Conservation (phyloP, 2,329 filamentous ascomycete genomes). For the Myotisia sp. region DNA sequence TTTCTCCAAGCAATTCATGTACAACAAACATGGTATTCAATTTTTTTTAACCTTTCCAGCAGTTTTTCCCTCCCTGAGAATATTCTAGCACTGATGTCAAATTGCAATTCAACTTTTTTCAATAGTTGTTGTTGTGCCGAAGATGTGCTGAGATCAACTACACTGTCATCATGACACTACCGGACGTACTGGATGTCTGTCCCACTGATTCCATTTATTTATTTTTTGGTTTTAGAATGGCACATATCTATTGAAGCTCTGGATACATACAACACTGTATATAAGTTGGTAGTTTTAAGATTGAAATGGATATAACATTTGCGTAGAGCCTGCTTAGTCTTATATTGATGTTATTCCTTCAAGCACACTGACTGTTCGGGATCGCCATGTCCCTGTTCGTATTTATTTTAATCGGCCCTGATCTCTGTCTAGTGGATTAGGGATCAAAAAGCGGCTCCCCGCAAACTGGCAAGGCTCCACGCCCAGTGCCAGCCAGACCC, state of each 20-base stretch:
- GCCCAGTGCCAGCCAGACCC: no score
- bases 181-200: conserved; percentile 34
- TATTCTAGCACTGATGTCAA: conserved; percentile 90
- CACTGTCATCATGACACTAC: conserved; percentile 15
- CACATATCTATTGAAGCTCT: conserved; percentile 33
- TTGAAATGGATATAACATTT: no score
- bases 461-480: no score
- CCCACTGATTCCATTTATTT: conserved; percentile 15
- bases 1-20: not conserved
- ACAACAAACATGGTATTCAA: no score
- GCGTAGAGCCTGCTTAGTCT: no score
- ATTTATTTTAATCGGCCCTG: no score
- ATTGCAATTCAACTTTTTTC: conserved; percentile 70
- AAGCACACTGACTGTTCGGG: no score
- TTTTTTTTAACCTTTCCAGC: conserved; percentile 4
- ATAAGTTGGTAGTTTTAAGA: not conserved
- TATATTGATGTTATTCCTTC: no score
- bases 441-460: no score
- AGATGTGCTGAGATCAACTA: conserved; percentile 79
- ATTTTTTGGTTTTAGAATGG: no score
- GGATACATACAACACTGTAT: conserved; percentile 29
- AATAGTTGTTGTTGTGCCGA: conserved; percentile 93
- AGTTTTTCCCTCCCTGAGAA: conserved; percentile 2
- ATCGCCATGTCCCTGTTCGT: no score
- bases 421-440: no score